Evolutionary conservation across 169 alveolate species (phyloP), one percentile per base, ranked within the genome.

Genomic region (Cryptosporidium viatorum): DNA sequence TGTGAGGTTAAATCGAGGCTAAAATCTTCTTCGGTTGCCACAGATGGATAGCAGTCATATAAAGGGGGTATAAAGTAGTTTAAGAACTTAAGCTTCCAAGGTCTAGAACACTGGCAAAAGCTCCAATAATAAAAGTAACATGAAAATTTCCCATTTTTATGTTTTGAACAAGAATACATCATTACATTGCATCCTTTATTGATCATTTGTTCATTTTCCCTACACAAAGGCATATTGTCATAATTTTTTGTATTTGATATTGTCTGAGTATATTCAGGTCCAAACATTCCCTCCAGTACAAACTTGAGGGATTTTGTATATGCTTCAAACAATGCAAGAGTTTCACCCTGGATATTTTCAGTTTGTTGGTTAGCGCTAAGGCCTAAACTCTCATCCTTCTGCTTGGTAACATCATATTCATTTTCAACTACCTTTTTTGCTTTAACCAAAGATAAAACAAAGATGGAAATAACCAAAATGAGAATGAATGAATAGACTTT

Each of bases 71-170:
- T 80, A 10, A 59, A 3, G 65, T 62, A 80, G 26, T 80, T 80
- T 21, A 80, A 50, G 39, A 43, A 12, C 33, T 45, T 29, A 33
- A 59, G 23, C 12, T 35, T 80, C 89, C 89, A 80, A 29, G 89
- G 89, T n/a, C 67, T 80, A 10, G 73, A 62, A 39, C 89, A 80
- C 29, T 41, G 69, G 48, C 89, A 80, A 65, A 80, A 80, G 29
- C 89, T 80, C 89, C 89, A 80, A 45, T 80, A 80, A 55, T 80
- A 80, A 41, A 80, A 80, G 48, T 80, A 80, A 45, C 89, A 80
- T 33, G 62, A 65, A 43, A 60, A 80, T 45, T 80, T 80, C 10
- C 59, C 67, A 12, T 59, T 55, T 12, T n/a, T 23, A 31, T 62
- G 74, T 5, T 35, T 80, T 10, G 89, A 60, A 29, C 89, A 80